Evolutionary conservation across 2,329 filamentous ascomycete species (phyloP).

Genomic region (Cercospora sp.): DNA sequence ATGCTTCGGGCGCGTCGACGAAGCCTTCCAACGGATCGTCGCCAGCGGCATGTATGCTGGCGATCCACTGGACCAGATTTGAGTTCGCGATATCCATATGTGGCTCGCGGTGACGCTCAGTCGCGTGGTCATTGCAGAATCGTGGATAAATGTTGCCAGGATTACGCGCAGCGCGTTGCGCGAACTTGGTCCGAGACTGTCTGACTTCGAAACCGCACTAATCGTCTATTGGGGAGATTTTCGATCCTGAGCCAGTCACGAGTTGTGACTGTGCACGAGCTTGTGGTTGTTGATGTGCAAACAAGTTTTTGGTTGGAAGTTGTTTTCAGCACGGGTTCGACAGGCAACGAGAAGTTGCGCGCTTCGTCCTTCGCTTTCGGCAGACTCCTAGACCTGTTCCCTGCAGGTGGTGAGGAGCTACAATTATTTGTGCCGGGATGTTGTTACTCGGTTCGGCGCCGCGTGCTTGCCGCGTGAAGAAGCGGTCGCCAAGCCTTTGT

Average conservation of each 20-base stretch:
- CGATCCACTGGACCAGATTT: slow-evolving; percentile 3
- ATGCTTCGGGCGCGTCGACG: background rate
- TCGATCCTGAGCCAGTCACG: background rate
- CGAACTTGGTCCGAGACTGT: background rate
- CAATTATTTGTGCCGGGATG: background rate
- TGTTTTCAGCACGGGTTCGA: background rate
- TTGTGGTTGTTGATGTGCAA: background rate
- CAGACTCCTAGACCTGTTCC: background rate
- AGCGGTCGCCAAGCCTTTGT: background rate
- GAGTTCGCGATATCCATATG: slow-evolving; percentile 5
- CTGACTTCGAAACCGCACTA: background rate
- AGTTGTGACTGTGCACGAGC: background rate
- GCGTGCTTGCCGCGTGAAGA: background rate
- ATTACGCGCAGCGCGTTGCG: slow-evolving; percentile 1
- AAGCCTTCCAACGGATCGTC: background rate
- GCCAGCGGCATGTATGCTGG: slow-evolving; percentile 5
- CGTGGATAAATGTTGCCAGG: background rate
- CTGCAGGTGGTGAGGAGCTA: background rate
- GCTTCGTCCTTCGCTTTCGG: background rate
- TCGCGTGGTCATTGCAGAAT: background rate
- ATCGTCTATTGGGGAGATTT: background rate
- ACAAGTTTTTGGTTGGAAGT: background rate
- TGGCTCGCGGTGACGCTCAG: background rate
- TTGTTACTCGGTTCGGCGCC: background rate
- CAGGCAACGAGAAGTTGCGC: background rate